Evolutionary conservation across 805 yeast species (phyloP).

Genomic region (Scheffersomyces coipomensis): DNA sequence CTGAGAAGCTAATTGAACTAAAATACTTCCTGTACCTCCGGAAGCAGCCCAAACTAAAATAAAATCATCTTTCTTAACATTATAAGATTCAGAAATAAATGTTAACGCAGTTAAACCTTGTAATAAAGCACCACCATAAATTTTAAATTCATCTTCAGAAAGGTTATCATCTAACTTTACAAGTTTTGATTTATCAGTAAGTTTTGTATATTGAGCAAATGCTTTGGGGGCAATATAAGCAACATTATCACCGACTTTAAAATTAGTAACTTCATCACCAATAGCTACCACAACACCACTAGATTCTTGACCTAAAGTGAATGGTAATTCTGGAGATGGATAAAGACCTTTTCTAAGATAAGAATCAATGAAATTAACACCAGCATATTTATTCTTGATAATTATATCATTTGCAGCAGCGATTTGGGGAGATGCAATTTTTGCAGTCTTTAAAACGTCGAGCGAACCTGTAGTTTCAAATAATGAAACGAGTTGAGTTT

Average conservation of each 20-base stretch:
- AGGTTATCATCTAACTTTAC: slow-evolving; percentile 49
- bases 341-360: slow-evolving; percentile 82
- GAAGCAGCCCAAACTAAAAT: slow-evolving; percentile 90
- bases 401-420: slow-evolving; percentile 54
- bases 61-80: slow-evolving; percentile 66
- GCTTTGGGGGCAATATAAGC: slow-evolving; percentile 52
- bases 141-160: slow-evolving; percentile 48
- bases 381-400: slow-evolving; percentile 72
- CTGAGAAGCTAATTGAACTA: slow-evolving; percentile 59
- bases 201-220: slow-evolving; percentile 73
- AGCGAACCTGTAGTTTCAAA: slow-evolving; percentile 53
- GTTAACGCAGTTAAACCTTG: slow-evolving; percentile 83
- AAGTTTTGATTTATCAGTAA: slow-evolving; percentile 30
- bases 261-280: slow-evolving; percentile 56
- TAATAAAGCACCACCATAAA: slow-evolving; percentile 59
- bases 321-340: slow-evolving; percentile 54
- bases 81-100: slow-evolving; percentile 63
- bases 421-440: slow-evolving; percentile 59
- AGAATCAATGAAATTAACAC: slow-evolving; percentile 79
- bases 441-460: slow-evolving; percentile 52
- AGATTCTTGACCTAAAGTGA: slow-evolving; percentile 71
- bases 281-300: slow-evolving; percentile 65
- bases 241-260: slow-evolving; percentile 68
- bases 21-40: slow-evolving; percentile 84
- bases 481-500: slow-evolving; percentile 56